These are phyloP conservation scores for Talaromyces ruber DNA, from an alignment of 495 filamentous ascomycete genomes.

Conservation along the genomic window DNA sequence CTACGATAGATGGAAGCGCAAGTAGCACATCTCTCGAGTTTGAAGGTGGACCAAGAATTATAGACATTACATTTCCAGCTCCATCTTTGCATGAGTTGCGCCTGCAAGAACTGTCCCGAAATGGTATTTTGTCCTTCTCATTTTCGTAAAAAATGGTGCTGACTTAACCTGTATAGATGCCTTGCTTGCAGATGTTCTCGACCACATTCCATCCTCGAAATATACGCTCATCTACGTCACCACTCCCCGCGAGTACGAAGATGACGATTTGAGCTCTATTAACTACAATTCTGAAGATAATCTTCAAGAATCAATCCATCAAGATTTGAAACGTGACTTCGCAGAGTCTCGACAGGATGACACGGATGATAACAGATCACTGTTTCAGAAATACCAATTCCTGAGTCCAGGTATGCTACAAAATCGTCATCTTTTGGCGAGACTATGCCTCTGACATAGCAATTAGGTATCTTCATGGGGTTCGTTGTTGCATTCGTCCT, in stretches of 20 bases:
- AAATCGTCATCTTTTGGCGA: background rate
- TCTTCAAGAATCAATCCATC: constrained; percentile 39
- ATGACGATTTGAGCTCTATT: constrained; percentile 16
- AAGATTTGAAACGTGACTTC: constrained; percentile 53
- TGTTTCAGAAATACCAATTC: constrained; percentile 91
- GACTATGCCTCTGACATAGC: background rate
- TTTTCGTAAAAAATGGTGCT: constrained; percentile 3
- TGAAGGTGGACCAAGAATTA: constrained; percentile 37
- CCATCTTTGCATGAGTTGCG: constrained; percentile 31
- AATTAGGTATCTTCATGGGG: constrained; percentile 73
- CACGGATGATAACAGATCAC: constrained; percentile 35
- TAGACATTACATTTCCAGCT: constrained; percentile 44
- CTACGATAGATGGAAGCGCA: constrained; percentile 51
- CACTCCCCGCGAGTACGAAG: constrained; percentile 31
- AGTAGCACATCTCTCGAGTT: constrained; percentile 38
- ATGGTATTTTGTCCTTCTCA: constrained; percentile 28
- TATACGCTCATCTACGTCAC: constrained; percentile 60
- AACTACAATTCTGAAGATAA: constrained; percentile 44
- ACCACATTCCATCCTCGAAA: constrained; percentile 41
- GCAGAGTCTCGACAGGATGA: constrained; percentile 21
- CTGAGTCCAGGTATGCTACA: constrained; percentile 56
- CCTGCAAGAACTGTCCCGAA: constrained; percentile 33
- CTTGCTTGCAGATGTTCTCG: constrained; percentile 49
- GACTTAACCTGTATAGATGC: constrained; percentile 37
- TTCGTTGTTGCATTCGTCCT: constrained; percentile 60